Evolutionary conservation across 306 rosid species (phyloP).

Genomic region (Clitoria ternatea): DNA sequence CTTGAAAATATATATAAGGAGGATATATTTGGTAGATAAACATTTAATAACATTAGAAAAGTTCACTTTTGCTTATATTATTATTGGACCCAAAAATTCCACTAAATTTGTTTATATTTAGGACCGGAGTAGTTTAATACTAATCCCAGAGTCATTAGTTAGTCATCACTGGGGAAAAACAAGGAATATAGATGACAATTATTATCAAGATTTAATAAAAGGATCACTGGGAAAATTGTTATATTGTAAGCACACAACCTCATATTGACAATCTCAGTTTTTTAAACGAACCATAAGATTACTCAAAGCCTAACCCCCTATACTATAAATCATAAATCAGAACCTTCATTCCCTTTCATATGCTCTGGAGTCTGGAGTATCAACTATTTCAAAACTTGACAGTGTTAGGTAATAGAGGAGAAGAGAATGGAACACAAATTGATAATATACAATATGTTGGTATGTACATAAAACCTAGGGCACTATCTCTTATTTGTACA

Average conservation of each 20-base stretch:
- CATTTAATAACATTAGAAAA: no score
- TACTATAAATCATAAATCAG: not conserved
- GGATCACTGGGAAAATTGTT: not conserved
- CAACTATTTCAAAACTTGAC: not conserved
- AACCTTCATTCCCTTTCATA: not conserved
- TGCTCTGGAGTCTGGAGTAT: not conserved
- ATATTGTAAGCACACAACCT: constrained; percentile 3
- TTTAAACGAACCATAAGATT: not conserved
- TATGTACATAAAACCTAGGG: no score
- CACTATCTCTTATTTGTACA: no score
- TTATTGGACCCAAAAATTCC: no score
- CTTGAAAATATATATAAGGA: no score
- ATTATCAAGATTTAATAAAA: not conserved
- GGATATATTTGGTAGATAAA: no score
- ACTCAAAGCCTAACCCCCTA: not conserved
- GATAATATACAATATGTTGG: no score
- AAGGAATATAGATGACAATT: not conserved
- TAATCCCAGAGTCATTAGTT: not conserved
- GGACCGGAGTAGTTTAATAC: no score
- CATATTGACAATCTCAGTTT: not conserved
- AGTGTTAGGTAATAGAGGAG: no score
- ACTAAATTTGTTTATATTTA: no score
- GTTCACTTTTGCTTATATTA: no score
- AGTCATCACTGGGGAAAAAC: not conserved
- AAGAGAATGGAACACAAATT: no score